A percentile compares a stretch with the other conserved stretches of the same genome.
Conservation (phyloP, 805 yeast genomes). For the Hanseniaspora nectarophila region DNA sequence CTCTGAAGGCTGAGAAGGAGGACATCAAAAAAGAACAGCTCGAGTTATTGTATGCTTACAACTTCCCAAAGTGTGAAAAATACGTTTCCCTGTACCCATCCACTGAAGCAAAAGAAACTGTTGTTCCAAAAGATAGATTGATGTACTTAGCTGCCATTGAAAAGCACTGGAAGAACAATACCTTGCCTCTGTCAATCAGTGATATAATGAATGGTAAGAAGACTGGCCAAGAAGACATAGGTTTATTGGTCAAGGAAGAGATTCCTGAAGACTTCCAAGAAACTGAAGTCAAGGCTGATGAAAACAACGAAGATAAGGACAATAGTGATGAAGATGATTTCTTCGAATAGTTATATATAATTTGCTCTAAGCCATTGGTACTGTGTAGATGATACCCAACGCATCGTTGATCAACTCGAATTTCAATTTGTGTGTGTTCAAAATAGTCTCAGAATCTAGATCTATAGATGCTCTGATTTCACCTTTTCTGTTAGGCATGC, state of each 20-base stretch:
- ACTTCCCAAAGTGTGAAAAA: constrained; percentile 69
- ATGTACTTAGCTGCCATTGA: constrained; percentile 44
- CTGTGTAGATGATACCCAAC: constrained; percentile 39
- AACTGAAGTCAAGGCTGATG: constrained; percentile 17
- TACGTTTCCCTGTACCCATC: constrained; percentile 68
- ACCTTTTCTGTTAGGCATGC: constrained; percentile 43
- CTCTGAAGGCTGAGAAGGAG: constrained; percentile 23
- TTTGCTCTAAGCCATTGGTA: constrained; percentile 17
- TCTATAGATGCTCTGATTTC: constrained; percentile 33
- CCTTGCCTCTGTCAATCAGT: constrained; percentile 47
- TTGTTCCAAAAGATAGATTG: constrained; percentile 29
- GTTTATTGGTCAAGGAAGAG: constrained; percentile 17
- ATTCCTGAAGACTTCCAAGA: constrained; percentile 17
- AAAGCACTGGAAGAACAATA: constrained; percentile 39
- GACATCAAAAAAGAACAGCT: constrained; percentile 41
- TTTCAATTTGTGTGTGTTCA: constrained; percentile 24
- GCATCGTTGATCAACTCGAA: constrained; percentile 56
- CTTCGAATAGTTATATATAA: constrained; percentile 28
- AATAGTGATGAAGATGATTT: constrained; percentile 34
- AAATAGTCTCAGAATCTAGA: constrained; percentile 36
- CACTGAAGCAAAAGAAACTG: constrained; percentile 22
- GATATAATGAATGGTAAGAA: constrained; percentile 32
- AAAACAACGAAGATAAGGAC: constrained; percentile 19
- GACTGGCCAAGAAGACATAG: constrained; percentile 22
- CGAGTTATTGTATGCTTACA: constrained; percentile 61